Evolutionary conservation across 2,329 filamentous ascomycete genomes (phyloP), one percentile per base, ranked within the genome.

Genomic region (Alternaria arbusti): DNA sequence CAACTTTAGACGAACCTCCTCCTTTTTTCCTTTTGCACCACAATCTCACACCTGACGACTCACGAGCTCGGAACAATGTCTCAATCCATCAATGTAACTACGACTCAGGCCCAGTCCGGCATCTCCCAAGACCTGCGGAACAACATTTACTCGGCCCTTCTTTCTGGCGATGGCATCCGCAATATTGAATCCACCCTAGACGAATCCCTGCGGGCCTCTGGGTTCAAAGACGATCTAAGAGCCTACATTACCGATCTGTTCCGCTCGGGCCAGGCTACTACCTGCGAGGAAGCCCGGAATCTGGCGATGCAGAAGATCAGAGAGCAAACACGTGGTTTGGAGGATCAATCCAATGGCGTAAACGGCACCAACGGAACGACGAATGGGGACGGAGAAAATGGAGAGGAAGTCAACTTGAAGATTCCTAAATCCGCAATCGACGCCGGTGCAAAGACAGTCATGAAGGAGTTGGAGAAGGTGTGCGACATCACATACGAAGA

Each of bases 141-240:
- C 70, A 72, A 72, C 63, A 79, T 85, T 74, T 82, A 82, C 63
- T 72, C 77, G 46, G 81, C 82, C 45, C 84, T 88, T 44, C 80
- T 83, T 65, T 81, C 81, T 32, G 78, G 80, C 50, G 80, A 81
- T 70, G 83, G 84, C 57, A 84, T 89, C 67, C 82, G 84, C 71
- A 84, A 84, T 71, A 86, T 90, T 46, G 86, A 89, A 71, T 70
- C 79, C 40, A 82, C 83, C 1, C 82, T 90, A 25, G 81, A 84
- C 62, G 83, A 87, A 70, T 83, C 84, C 22, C 82, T 89, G 11
- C 84, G 87, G 70, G 82, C 85, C 57, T 78, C 81, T n/a, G 87
- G 87, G 69, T 90, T 87, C 87, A 85, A 85, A 45, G 83, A 87
- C 69, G 82, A 82, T 26, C 81, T 90, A 63, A 84, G 84, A 61